Evolutionary conservation across 345 rosid genomes (phyloP), one percentile per base, ranked within the genome.

Genomic region (Pistacia vera): DNA sequence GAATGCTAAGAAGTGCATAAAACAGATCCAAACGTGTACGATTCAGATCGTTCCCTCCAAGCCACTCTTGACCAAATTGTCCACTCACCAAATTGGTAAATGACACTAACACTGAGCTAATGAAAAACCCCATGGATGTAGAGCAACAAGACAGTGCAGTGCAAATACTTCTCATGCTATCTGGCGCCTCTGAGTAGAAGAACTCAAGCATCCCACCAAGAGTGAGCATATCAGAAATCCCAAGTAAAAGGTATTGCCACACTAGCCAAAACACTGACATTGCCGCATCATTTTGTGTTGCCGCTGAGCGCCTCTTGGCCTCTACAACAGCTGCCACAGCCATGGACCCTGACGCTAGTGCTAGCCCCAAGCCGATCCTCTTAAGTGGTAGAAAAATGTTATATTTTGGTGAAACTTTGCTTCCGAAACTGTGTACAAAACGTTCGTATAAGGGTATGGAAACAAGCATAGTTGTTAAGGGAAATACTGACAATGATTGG

Each of bases 161-260:
- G 63, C 83, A 68, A 25, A 78, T 81, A 63, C 89, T 85, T 78
- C 85, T 84, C 90, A 91, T 85, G 55, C 78, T 83, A 14, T 74
- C 70, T 0, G 88, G 92, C 7, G 93, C 84, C 71, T 84, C 88
- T 1, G 82, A 85, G 80, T 86, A 88, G 81, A 91, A 91, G 57
- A 91, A 91, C 83, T 86, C 92, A 0, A 91, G 85, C 91, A 89
- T 86, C 59, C 95, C 95, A 2, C 84, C 88, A 1, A 89, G 80
- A 2, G 95, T 85, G 14, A 89, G 72, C 87, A 91, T 75, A 68
- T 89, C 93, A 0, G 93, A 84, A 54, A 85, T 48, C 46, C 88
- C 91, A 8, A 88, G 80, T 58, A 89, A 59, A 38, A 89, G 68
- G 81, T 78, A 89, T 54, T 88, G 92, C 79, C 84, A 44, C 66